phyloP scores from a whole-genome alignment of 352 stramenopile genomes.

The Thraustochytrium sp. region DNA sequence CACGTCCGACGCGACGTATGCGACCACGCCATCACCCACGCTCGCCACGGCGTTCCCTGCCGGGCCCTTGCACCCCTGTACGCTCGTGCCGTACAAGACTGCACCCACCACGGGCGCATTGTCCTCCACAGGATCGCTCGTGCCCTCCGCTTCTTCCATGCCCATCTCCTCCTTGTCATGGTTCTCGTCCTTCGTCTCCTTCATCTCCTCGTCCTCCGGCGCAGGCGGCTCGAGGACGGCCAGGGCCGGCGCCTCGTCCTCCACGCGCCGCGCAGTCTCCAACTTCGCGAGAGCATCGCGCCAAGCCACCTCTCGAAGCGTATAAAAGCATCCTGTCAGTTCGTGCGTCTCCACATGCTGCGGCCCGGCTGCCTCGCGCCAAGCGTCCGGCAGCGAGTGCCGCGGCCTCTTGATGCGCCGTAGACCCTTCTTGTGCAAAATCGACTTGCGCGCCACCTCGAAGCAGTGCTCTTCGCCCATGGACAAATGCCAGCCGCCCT shows the following conservation, averaged over 20 bases:
- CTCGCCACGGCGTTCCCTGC: neutral
- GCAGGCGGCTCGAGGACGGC: too few species aligned
- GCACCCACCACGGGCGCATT: neutral
- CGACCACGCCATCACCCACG: neutral
- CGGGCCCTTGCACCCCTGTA: neutral
- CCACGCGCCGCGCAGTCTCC: neutral
- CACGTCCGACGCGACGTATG: neutral
- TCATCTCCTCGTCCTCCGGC: neutral
- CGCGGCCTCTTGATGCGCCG: neutral
- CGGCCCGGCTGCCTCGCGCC: neutral
- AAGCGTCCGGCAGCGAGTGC: neutral
- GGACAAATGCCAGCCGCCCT: neutral
- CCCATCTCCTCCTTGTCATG: neutral
- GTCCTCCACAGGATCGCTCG: neutral
- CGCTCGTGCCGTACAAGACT: neutral
- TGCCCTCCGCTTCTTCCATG: neutral
- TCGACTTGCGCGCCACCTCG: neutral
- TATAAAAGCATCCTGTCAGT: neutral
- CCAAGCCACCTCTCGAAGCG: neutral
- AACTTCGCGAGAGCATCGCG: neutral
- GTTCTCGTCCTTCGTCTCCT: neutral
- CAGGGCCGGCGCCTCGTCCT: neutral
- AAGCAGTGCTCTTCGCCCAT: neutral
- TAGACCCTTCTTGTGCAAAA: neutral
- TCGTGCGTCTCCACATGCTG: neutral